Conservation (phyloP, 768 basidiomycete species). For the Tylopilus sp. region DNA sequence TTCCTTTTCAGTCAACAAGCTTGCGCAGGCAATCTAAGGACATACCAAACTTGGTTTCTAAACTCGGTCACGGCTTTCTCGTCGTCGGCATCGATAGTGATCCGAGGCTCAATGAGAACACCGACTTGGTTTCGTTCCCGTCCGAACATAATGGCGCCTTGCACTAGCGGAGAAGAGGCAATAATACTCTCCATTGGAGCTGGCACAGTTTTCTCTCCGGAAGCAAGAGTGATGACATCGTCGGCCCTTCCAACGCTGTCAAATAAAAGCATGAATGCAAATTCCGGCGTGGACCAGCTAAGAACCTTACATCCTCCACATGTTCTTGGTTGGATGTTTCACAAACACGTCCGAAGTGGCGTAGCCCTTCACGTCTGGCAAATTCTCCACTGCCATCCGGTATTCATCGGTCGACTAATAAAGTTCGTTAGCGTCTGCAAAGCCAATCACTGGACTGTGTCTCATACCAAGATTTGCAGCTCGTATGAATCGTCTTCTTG, state of each 20-base stretch:
- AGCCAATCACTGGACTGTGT: neutral
- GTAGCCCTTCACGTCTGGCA: neutral
- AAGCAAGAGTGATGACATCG: neutral
- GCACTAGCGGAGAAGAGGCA: no score
- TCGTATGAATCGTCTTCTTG: conserved; percentile 39
- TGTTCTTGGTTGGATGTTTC: neutral
- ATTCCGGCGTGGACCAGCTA: neutral
- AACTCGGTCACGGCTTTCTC: no score
- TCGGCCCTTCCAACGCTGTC: neutral
- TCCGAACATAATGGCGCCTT: no score
- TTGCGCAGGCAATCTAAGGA: no score
- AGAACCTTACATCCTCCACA: neutral
- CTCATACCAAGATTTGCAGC: conserved; percentile 36
- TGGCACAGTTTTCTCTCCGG: conserved; percentile 33
- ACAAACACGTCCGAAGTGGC: neutral
- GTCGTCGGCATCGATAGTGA: no score
- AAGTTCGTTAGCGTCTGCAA: neutral
- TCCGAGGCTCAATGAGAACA: no score
- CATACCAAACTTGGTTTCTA: no score
- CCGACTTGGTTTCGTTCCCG: no score
- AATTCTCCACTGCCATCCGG: neutral
- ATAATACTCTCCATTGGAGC: conserved; percentile 6
- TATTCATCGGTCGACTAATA: neutral
- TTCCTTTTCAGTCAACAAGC: no score
- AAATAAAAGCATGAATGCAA: no score